Conservation (phyloP, 345 rosid species). For the Gossypium anomalum region DNA sequence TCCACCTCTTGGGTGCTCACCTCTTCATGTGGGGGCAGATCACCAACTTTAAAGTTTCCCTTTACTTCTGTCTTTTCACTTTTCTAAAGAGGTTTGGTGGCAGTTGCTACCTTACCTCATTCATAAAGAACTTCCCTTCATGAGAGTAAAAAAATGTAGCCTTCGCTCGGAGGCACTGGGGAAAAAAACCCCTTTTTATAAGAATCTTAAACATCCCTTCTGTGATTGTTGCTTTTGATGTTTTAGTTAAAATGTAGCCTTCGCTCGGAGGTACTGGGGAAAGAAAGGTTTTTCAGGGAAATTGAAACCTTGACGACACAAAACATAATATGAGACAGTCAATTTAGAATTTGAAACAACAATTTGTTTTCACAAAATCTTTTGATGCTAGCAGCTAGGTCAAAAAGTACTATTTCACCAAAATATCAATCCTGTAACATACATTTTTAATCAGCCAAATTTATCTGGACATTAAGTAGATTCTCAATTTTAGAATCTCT, state of each 20-base stretch:
- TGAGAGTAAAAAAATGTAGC: neutral
- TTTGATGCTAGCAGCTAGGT: neutral
- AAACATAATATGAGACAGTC: neutral
- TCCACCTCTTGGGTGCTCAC: neutral
- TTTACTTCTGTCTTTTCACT: neutral
- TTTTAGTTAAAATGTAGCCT: neutral
- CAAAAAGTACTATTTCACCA: neutral
- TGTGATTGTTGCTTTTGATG: neutral
- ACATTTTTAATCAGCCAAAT: neutral
- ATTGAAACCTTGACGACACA: neutral
- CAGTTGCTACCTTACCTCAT: neutral
- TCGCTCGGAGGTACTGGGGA: neutral
- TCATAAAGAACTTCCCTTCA: neutral
- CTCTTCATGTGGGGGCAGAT: neutral
- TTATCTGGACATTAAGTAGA: neutral
- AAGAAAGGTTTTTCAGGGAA: neutral
- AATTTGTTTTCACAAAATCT: neutral
- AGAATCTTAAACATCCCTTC: neutral
- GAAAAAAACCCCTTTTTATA: neutral
- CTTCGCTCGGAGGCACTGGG: too few species aligned
- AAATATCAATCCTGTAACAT: neutral
- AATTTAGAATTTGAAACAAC: neutral
- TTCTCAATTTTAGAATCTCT: neutral
- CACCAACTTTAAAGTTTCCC: neutral
- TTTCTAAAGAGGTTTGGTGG: neutral